Percentiles rank a stretch among this genome's conserved stretches.
phyloP scores from a whole-genome alignment of 768 basidiomycete species.

The Lentinus tigrinus region DNA sequence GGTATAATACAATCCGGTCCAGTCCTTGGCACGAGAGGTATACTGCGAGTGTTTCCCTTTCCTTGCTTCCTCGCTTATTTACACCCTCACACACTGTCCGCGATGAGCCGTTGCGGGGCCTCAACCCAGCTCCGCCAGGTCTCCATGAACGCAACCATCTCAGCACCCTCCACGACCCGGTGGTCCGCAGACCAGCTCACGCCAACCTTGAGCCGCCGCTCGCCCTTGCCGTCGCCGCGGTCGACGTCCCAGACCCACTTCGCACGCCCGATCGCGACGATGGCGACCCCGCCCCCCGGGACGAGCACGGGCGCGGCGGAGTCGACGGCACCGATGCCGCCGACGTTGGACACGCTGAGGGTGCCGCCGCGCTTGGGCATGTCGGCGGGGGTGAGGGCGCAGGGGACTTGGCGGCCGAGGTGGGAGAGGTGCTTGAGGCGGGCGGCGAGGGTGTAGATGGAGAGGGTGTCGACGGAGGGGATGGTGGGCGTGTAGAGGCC shows the following conservation, averaged over 20 bases:
- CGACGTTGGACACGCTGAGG: conserved; percentile 79
- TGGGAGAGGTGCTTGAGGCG: conserved; percentile 58
- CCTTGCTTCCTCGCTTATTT: neutral
- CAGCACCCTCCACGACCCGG: conserved; percentile 84
- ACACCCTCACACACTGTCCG: conserved; percentile 32
- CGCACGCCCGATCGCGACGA: conserved; percentile 78
- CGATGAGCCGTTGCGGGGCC: conserved; percentile 67
- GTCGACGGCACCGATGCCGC: conserved; percentile 73
- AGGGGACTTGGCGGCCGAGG: conserved; percentile 67
- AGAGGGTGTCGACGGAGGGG: conserved; percentile 48
- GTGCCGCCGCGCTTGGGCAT: conserved; percentile 80
- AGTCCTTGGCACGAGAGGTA: neutral
- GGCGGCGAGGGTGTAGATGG: conserved; percentile 61
- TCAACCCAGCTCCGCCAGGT: conserved; percentile 82
- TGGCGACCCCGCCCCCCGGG: conserved; percentile 81
- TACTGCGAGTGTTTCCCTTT: neutral
- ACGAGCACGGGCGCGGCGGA: conserved; percentile 74
- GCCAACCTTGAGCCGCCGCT: conserved; percentile 56
- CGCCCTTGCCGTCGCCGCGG: conserved; percentile 44
- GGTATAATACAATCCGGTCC: no score
- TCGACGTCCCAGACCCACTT: conserved; percentile 77
- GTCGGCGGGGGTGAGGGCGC: conserved; percentile 60
- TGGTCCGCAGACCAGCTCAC: conserved; percentile 89
- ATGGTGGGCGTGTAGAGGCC: conserved; percentile 84
- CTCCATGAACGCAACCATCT: conserved; percentile 86